Base-by-base conservation (phyloP, 495 filamentous ascomycete species). In the Platismatia glauca region DNA sequence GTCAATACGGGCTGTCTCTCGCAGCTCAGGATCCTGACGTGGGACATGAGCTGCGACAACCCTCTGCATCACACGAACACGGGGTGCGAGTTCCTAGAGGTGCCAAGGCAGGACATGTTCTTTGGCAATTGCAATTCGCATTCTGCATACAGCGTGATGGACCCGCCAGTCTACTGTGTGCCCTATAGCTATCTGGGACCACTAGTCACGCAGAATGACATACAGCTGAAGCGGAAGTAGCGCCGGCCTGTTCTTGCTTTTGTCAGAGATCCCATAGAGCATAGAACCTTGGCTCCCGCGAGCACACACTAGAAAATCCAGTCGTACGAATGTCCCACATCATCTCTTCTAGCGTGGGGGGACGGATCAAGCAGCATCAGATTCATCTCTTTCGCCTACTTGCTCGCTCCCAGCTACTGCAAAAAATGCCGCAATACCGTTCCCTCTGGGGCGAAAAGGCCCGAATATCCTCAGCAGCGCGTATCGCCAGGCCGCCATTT, bases 141-240 rank as follows among this genome's bases (percentile, higher is more conserved):
- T 20, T 58, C 57, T 31, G 55, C 43, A 33, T 67, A 35, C 22
- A 64, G 62, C 24, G 58, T 64, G 8, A 67, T 67, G 65, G 62
- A 64, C 18, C 48, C 58, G 16, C 65, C 65, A 15, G 16, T 53
- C 29, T 67, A 64, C 41, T 67, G 65, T 8, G 65, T 67, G 50
- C 65, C 65, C 3, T 37, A 52, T 35, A 53, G 43, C 29, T 67
- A 67, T 53, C 34, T 67, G 46, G 65, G 65, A 15, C 65, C 65
- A 12, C 43, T 67, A 55, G 41, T 67, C 8, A 33, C 50, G 31
- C 48, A 55, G 59, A 22, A 61, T 15, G 22, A 27, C 27, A 55
- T 61, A 8, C 1, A 55, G 29, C 18, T 61, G 50, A 43, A 55
- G 18, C 59, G 59, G 27, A 16, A 5, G 44, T 31, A 41, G 24